Conservation (phyloP, 2,329 filamentous ascomycete genomes). For the Trichophyton mentagrophytes region DNA sequence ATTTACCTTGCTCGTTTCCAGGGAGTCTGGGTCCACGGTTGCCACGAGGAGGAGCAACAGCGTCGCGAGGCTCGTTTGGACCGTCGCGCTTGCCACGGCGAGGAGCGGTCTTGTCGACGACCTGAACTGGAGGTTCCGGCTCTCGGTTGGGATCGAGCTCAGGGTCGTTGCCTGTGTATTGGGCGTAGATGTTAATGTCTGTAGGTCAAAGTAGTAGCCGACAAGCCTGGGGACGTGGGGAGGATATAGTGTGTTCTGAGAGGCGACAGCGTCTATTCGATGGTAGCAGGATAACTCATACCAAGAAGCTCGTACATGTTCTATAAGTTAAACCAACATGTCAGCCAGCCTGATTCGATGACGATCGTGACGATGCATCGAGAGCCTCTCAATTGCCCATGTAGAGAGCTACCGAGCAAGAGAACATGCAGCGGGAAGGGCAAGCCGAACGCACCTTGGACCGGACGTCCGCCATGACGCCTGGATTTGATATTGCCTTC, state of each 20-base stretch:
- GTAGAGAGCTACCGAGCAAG: background rate
- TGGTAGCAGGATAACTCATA: constrained; percentile 38
- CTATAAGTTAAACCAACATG: constrained; percentile 36
- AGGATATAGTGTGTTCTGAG: background rate
- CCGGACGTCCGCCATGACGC: constrained; percentile 42
- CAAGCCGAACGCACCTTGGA: constrained; percentile 34
- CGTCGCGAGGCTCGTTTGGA: constrained; percentile 42
- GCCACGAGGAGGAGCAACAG: constrained; percentile 14
- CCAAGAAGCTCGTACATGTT: constrained; percentile 98
- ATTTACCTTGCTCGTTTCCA: constrained; percentile 82
- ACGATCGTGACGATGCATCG: background rate
- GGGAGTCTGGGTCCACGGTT: constrained; percentile 41
- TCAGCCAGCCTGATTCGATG: constrained; percentile 12
- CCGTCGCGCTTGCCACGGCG: constrained; percentile 79
- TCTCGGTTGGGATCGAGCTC: constrained; percentile 62
- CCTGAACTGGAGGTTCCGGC: constrained; percentile 63
- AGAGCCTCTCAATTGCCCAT: constrained; percentile 10
- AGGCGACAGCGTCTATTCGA: background rate
- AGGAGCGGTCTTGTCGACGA: constrained; percentile 68
- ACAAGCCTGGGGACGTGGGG: no score
- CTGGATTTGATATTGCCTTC: constrained; percentile 37
- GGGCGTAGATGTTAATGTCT: constrained; percentile 3
- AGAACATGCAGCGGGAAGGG: constrained; percentile 6
- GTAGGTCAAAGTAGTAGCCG: background rate
- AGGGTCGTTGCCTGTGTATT: constrained; percentile 50